Base-by-base conservation (phyloP, 1,139 yeast genomes). In the Yamadazyma membranifaciens region DNA sequence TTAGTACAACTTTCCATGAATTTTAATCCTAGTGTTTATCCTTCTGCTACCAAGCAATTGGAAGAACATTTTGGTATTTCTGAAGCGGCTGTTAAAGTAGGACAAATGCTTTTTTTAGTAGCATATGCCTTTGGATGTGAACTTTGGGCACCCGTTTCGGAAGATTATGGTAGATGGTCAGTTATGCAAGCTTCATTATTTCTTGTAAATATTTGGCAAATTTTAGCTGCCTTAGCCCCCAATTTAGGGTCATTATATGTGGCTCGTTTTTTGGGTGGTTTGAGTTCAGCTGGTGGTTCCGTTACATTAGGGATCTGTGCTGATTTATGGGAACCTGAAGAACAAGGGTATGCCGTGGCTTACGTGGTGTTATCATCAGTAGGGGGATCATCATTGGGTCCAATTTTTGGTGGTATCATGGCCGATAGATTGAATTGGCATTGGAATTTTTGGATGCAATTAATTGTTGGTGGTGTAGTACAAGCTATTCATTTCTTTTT, bases 131-230 rank as follows among this genome's bases (percentile, higher is more conserved):
- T 65, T 45, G 71, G 70, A 3, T 63, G 69, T 49, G 70, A 65
- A 44, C 53, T 65, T 38, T 65, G 70, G 70, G 70, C 71, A 10
- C 69, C 70, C 4, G 64, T 69, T 69, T 57, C 64, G 37, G 70
- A 65, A 51, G 70, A 65, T 43, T 59, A 50, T 33, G 70, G 70
- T 6, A 49, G 70, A 38, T 62, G 65, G 65, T 65, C 67, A 17
- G 54, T 65, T 34, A 53, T 65, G 62, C 70, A 65, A 48, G 39
- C 52, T 29, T 56, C 64, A 37, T 51, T 65, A 45, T 56, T 62
- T 32, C 48, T 65, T 31, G 69, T 65, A 27, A 65, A 65, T 44
- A 52, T 65, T 20, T 65, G 69, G 69, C 68, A 62, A 48, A 55
- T 65, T 25, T 55, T 62, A 27, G 60, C 64, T 28, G 70, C 60